Evolutionary conservation across 2,329 filamentous ascomycete genomes (phyloP), one percentile per base, ranked within the genome.

Genomic region (Aspergillus eucalypticola): DNA sequence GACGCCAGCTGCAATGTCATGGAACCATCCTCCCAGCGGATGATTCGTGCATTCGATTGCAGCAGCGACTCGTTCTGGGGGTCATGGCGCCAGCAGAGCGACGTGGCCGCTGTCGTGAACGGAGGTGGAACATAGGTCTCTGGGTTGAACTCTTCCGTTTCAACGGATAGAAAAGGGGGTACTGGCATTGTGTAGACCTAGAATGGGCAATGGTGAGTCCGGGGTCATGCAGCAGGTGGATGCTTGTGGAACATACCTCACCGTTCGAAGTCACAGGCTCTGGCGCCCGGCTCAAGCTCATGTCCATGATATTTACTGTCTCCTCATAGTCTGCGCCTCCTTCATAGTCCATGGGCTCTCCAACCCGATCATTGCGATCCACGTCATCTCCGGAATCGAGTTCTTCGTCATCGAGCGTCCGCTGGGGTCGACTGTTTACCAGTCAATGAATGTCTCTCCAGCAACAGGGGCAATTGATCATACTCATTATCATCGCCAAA

Each of bases 11-110:
- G 87, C 3, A 90, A 77, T 2, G 87, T 89, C 50, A 89, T 75
- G 4, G 84, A 88, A 39, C 87, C 87, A 67, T 90, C 87, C 17
- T 86, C 87, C 87, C 87, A 90, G 63, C 84, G 82, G 53, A 89
- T 79, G 54, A 89, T 80, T 42, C 87, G 85, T 10, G 86, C 85
- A 67, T 89, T 89, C 6, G 86, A 88, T 69, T 90, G 86, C 13
- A 88, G 75, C 39, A 82, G 73, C 4, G 78, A 74, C 5, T 82
- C 81, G 58, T 88, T 78, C 2, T 81, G 82, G n/a, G 86, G 86
- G 50, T 86, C 86, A 67, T 83, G 83, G 54, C 87, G 84, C 86
- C 87, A 89, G 67, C 87, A 86, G 27, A 89, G 78, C 0, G 87
- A 88, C 21, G 84, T 86, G 56, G 86, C 82, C 41, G 87, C 86